Evolutionary conservation across 2,329 filamentous ascomycete species (phyloP).

Genomic region (Rhynchosporium agropyri): DNA sequence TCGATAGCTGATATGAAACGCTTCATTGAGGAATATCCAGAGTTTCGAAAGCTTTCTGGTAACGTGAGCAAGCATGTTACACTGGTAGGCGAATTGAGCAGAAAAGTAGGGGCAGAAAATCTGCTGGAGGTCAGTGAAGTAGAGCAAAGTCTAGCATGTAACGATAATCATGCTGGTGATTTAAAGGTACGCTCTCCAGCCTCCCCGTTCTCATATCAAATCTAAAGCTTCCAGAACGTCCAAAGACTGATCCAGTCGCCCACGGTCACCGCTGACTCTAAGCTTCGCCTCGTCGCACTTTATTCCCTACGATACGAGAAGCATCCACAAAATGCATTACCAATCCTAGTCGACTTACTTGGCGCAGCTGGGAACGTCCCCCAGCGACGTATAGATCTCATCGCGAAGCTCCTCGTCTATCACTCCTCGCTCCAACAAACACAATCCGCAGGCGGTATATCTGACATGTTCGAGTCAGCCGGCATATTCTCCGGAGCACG

Average conservation of each 20-base stretch:
- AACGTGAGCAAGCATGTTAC: conserved; percentile 99
- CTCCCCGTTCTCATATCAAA: not conserved
- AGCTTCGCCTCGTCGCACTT: conserved; percentile 87
- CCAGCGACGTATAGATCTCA: conserved; percentile 72
- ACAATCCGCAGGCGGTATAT: conserved; percentile 75
- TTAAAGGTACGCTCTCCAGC: conserved; percentile 67
- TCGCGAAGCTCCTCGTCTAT: conserved; percentile 81
- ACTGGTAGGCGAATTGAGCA: conserved; percentile 88
- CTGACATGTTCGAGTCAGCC: conserved; percentile 87
- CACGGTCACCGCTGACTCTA: conserved; percentile 76
- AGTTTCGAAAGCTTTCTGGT: conserved; percentile 94
- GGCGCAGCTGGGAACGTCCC: conserved; percentile 81
- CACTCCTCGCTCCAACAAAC: conserved; percentile 83
- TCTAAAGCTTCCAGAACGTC: conserved; percentile 61
- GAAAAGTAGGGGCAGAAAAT: conserved; percentile 81
- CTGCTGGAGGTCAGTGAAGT: conserved; percentile 96
- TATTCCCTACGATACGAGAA: conserved; percentile 93
- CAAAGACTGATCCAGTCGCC: conserved; percentile 85
- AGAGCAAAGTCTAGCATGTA: conserved; percentile 95
- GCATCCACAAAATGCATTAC: conserved; percentile 78
- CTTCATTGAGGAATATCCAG: conserved; percentile 97
- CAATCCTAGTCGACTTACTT: conserved; percentile 85
- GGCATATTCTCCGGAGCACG: conserved; percentile 90
- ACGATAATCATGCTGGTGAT: conserved; percentile 89
- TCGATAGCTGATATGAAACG: conserved; percentile 99